Percentiles rank a stretch among this genome's conserved stretches.
Evolutionary conservation across 164 flowering plant species (phyloP).

Genomic region (Stephania yunnanensis): DNA sequence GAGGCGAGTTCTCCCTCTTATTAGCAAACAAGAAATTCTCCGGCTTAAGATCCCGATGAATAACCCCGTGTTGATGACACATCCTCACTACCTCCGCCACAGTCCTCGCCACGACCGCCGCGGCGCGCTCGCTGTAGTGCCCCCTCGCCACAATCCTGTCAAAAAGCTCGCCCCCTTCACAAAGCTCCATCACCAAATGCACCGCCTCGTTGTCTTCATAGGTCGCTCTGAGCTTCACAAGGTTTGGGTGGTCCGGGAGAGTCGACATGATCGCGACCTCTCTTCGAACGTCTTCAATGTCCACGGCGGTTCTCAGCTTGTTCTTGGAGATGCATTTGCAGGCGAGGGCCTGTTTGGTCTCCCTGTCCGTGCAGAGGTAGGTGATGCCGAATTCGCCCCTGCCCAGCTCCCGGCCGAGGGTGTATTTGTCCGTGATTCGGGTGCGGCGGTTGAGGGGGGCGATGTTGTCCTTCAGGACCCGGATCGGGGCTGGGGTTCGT

Average conservation of each 20-base stretch:
- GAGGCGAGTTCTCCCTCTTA: conserved; percentile 70
- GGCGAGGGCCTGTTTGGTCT: conserved; percentile 58
- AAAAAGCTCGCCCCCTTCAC: conserved; percentile 94
- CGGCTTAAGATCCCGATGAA: conserved; percentile 92
- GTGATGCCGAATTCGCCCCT: conserved; percentile 97
- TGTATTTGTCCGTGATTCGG: conserved; percentile 74
- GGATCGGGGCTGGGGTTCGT: conserved; percentile 52
- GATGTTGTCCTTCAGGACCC: conserved; percentile 72
- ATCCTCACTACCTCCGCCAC: conserved; percentile 86
- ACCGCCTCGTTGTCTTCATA: conserved; percentile 86
- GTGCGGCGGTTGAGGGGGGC: conserved; percentile 48
- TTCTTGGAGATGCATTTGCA: conserved; percentile 92
- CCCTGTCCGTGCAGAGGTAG: conserved; percentile 80
- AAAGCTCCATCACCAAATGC: conserved; percentile 95
- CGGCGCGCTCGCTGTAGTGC: conserved; percentile 86
- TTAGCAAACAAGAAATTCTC: conserved; percentile 91
- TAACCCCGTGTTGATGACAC: conserved; percentile 90
- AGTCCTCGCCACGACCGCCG: conserved; percentile 71
- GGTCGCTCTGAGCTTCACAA: conserved; percentile 69
- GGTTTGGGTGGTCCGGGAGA: conserved; percentile 71
- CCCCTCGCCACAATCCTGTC: conserved; percentile 94
- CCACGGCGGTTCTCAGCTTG: conserved; percentile 82
- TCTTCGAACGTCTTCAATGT: conserved; percentile 81
- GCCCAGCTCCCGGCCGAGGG: conserved; percentile 82
- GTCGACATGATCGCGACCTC: conserved; percentile 88